Base-by-base conservation (phyloP, 106 monocot species). In the Chionographis japonica region DNA sequence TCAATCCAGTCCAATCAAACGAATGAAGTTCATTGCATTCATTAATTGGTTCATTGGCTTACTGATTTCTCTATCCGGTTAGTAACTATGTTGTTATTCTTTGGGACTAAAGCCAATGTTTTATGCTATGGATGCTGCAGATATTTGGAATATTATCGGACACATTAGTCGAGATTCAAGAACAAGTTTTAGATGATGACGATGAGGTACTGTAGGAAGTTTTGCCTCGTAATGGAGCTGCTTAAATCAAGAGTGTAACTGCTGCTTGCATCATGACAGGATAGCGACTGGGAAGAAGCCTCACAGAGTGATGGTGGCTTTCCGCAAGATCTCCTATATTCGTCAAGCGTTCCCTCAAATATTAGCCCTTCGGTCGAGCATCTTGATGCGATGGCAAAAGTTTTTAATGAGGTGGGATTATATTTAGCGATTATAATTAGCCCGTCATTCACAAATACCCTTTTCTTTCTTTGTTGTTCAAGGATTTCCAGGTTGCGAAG, bases 251-350 rank as follows among this genome's bases (percentile, higher is more conserved):
- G 38, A 8, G 49, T 9, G 52, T 37, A 50, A 4, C 4, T 3
- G 58, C 49, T 4, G 13, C 58, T 12, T 70, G 42, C 36, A 38
- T 53, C 12, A 37, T 64, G 35, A 17, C 77, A 98, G 98, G 93
- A 93, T 71, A 79, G 86, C 75, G 86, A 94, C 63, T 90, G 85
- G 89, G 92, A 87, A 78, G 95, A 78, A 54, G 69, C 74, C 59
- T 72, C 80, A 37, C 73, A 75, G 40, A 58, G 18, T 50, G 74
- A 61, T 40, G 50, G 40, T 54, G 76, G 52, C 8, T 39, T 73
- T 14, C 56, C 56, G 1, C 71, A 79, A 17, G 76, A 89, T 74
- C 56, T 83, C 40, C 51, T 85, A 39, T 72, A 78, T 67, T 86
- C 86, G 61, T 73, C 86, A 16, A 77, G 39, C 38, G 72, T 81